phyloP scores from a whole-genome alignment of 768 basidiomycete genomes.

The Hericium rajendrae region DNA sequence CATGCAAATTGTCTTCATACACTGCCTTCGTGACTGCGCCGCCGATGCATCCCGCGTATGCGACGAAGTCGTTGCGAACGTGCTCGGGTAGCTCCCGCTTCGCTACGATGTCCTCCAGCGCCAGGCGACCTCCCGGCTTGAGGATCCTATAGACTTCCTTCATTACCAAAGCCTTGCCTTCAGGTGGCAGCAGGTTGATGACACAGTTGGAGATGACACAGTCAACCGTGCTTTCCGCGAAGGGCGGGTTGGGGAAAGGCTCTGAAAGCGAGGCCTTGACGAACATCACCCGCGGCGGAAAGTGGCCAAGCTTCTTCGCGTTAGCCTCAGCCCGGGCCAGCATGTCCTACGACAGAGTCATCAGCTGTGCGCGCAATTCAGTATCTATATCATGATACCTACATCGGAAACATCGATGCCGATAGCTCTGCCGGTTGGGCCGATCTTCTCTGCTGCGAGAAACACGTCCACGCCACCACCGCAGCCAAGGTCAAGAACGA shows the following conservation, averaged over 20 bases:
- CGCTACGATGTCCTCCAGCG: constrained; percentile 41
- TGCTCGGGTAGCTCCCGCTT: constrained; percentile 32
- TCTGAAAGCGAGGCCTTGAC: constrained; percentile 31
- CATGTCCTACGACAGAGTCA: neutral
- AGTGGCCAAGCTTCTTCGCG: neutral
- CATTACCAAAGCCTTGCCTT: constrained; percentile 32
- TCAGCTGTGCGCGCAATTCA: neutral
- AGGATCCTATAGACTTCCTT: constrained; percentile 41
- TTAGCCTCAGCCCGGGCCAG: neutral
- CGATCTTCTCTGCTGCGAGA: constrained; percentile 40
- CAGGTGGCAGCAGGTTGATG: constrained; percentile 36
- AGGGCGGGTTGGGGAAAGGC: constrained; percentile 27
- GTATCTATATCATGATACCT: constrained; percentile 6
- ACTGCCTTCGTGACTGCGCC: constrained; percentile 33
- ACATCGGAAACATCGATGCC: constrained; percentile 46
- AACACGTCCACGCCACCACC: constrained; percentile 50
- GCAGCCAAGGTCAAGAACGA: constrained; percentile 45
- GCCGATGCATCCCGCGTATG: constrained; percentile 37
- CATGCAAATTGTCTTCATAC: constrained; percentile 19
- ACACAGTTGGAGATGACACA: constrained; percentile 53
- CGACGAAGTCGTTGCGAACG: constrained; percentile 30
- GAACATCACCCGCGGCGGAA: neutral
- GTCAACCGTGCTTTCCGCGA: constrained; percentile 38
- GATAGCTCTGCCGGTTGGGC: constrained; percentile 38
- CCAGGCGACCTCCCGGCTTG: constrained; percentile 47